Base-by-base conservation (phyloP, 176 grass and related monocot species). In the Aechmea fasciata region DNA sequence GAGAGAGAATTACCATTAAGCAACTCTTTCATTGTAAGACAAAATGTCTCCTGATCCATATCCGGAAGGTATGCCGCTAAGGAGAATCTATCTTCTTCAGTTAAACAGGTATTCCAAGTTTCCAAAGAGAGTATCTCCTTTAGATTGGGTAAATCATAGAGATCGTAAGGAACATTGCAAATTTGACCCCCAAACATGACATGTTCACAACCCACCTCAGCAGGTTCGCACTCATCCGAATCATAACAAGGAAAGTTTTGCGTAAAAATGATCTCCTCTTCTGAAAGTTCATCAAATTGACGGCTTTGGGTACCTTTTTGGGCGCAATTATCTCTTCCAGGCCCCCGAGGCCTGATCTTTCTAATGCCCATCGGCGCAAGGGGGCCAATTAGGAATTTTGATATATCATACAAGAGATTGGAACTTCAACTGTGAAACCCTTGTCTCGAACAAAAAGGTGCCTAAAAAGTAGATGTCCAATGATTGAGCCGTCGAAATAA, bases 111-210 rank as follows among this genome's bases (percentile, higher is more conserved):
- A 72, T 90, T 97, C 94, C 94, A 97, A 1, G 66, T 74, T 47
- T 97, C 94, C 64, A 97, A 72, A 69, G 93, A 92, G 63, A 97
- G 74, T 52, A 90, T 11, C 24, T 75, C 82, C 25, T 79, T 83
- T 77, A 93, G 65, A 72, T 75, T 79, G 77, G 55, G 66, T 9
- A 97, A 74, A 64, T 90, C 86, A 72, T 90, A 97, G 57, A 92
- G 74, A 59, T 66, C 93, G 72, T 97, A 97, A 11, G 93, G 93
- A 53, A 92, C 48, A 81, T 71, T 90, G 66, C 83, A 97, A 18
- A 78, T 70, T 63, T 87, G 82, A 83, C 52, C 71, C 57, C 78
- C 75, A 48, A 71, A 80, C 41, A 70, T 52, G 68, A 81, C 76
- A 83, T 86, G 69, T 71, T 97, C 93, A 10, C 86, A 92, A 50